phyloP scores from a whole-genome alignment of 441 rosid genomes.

The Mallotus japonicus region DNA sequence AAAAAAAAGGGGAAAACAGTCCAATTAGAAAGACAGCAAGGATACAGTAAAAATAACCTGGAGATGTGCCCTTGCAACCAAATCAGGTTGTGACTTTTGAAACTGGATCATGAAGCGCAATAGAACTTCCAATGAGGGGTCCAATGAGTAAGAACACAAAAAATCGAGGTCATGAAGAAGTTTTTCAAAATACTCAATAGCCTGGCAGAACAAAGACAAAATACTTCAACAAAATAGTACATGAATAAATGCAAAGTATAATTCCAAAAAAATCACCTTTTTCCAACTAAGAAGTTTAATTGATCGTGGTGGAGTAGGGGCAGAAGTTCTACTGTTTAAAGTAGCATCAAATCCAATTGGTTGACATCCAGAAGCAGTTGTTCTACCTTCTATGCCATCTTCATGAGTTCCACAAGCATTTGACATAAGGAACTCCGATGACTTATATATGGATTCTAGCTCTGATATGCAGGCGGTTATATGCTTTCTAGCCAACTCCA shows the following conservation, averaged over 20 bases:
- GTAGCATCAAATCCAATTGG: constrained; percentile 92
- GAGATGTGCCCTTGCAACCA: constrained; percentile 92
- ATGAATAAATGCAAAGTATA: constrained; percentile 17
- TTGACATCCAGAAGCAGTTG: constrained; percentile 81
- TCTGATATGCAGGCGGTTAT: constrained; percentile 74
- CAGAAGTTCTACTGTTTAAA: constrained; percentile 79
- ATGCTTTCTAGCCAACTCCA: constrained; percentile 90
- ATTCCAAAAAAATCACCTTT: constrained; percentile 48
- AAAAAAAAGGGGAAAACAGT: neutral
- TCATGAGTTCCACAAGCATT: constrained; percentile 36
- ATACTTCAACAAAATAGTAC: constrained; percentile 27
- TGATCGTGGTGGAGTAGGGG: constrained; percentile 96
- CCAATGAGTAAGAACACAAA: constrained; percentile 66
- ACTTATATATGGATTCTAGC: constrained; percentile 56
- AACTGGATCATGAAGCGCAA: constrained; percentile 75
- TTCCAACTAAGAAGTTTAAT: constrained; percentile 82
- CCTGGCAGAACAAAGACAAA: constrained; percentile 49
- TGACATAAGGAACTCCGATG: constrained; percentile 50
- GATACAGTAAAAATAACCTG: constrained; percentile 55
- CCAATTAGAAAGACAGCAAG: constrained; percentile 16
- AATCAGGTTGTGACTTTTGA: constrained; percentile 85
- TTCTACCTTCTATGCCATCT: constrained; percentile 51
- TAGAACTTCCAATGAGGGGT: constrained; percentile 65
- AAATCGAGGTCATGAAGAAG: constrained; percentile 87
- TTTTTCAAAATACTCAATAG: constrained; percentile 76